These are phyloP conservation scores for Reutealis trisperma DNA, from an alignment of 345 rosid genomes.

Conservation along the genomic window DNA sequence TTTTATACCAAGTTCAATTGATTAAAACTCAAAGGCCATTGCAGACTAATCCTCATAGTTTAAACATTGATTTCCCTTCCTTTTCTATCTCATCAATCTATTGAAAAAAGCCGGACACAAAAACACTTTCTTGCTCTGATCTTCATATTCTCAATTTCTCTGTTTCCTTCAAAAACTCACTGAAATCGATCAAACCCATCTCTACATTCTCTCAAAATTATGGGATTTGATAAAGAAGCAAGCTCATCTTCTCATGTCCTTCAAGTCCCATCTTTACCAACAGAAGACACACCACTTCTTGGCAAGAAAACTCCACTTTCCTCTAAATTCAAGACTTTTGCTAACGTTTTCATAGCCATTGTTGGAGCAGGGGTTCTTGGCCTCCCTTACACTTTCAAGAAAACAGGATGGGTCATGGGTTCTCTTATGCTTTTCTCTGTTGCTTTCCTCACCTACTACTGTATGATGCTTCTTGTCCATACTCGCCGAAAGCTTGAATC, in stretches of 20 bases:
- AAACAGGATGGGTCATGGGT: conserved; percentile 31
- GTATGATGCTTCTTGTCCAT: conserved; percentile 64
- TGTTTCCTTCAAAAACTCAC: neutral
- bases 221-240: conserved; percentile 53
- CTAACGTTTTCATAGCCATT: conserved; percentile 28
- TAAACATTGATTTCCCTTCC: too few relatives aligned
- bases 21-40: neutral
- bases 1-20: neutral
- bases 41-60: neutral
- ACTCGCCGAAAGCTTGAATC: conserved; percentile 71
- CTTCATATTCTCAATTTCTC: too few relatives aligned
- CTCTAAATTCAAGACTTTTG: conserved; percentile 38
- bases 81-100: too few relatives aligned
- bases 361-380: conserved; percentile 40
- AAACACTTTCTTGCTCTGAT: too few relatives aligned
- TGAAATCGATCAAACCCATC: neutral
- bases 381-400: conserved; percentile 32
- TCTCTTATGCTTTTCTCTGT: conserved; percentile 18
- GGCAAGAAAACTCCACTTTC: conserved; percentile 49
- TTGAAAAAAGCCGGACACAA: too few relatives aligned
- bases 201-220: conserved; percentile 11
- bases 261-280: conserved; percentile 24
- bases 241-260: conserved; percentile 49
- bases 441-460: conserved; percentile 20
- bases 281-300: conserved; percentile 75